These are phyloP conservation scores for Chlorophyllum brunneum DNA, from an alignment of 768 basidiomycete genomes.

Conservation along the genomic window DNA sequence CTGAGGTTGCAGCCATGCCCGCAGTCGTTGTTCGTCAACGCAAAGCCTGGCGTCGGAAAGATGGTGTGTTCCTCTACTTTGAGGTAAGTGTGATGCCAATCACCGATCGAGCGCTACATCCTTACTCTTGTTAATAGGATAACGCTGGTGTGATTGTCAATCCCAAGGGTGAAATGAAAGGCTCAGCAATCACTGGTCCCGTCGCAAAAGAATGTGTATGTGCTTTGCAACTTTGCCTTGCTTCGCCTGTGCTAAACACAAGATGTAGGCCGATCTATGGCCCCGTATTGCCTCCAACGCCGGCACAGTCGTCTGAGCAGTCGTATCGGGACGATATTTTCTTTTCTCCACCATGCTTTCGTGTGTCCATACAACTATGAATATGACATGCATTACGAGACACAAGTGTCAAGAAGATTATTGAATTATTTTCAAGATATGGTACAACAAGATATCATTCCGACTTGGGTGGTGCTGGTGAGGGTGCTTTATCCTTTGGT, in stretches of 20 bases:
- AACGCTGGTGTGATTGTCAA: constrained; percentile 98
- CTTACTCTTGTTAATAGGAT: constrained; percentile 43
- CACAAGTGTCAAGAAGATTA: neutral
- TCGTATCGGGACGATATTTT: constrained; percentile 10
- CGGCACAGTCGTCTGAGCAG: constrained; percentile 87
- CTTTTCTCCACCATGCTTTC: constrained; percentile 16
- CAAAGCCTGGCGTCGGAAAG: constrained; percentile 96
- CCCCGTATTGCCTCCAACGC: constrained; percentile 99
- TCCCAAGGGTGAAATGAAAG: constrained; percentile 99
- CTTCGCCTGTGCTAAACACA: constrained; percentile 1
- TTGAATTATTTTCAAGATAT: neutral
- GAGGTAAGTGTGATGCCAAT: constrained; percentile 48
- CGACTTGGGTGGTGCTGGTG: neutral
- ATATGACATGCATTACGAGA: constrained; percentile 14
- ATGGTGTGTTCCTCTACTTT: constrained; percentile 99
- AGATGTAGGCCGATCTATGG: constrained; percentile 87
- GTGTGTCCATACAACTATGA: constrained; percentile 17
- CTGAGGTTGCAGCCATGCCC: constrained; percentile 74
- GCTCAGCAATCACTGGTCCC: constrained; percentile 92
- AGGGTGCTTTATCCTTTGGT: constrained; percentile 23
- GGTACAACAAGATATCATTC: neutral
- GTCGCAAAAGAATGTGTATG: constrained; percentile 99
- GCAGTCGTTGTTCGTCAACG: constrained; percentile 96
- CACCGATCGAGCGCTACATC: neutral
- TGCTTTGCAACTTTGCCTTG: constrained; percentile 17